A percentile compares a stretch with the other conserved stretches of the same genome.
These are phyloP conservation scores for Schwanniomyces pseudopolymorphus DNA, from an alignment of 805 yeast genomes.

Conservation along the genomic window DNA sequence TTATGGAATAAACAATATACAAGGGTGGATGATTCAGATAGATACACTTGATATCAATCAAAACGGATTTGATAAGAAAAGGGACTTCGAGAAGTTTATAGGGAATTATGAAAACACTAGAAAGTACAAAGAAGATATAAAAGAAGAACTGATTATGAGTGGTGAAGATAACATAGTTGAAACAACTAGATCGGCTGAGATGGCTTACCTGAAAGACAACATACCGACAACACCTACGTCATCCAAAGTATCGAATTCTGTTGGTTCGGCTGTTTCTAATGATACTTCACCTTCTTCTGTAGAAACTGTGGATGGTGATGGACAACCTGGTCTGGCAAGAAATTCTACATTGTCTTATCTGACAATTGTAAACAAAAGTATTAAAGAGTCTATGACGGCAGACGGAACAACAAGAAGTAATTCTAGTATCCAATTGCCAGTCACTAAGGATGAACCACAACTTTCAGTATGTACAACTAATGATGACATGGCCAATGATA, in stretches of 20 bases:
- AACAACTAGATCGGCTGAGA: not conserved
- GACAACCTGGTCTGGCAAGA: not conserved
- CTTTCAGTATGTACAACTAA: not conserved
- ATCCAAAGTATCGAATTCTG: slow-evolving; percentile 23
- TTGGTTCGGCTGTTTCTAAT: slow-evolving; percentile 20
- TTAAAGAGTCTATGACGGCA: not conserved
- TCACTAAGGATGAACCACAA: not conserved
- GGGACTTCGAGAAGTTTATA: not conserved
- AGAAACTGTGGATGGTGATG: slow-evolving; percentile 4
- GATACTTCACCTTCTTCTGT: slow-evolving; percentile 26
- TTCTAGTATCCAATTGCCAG: not conserved
- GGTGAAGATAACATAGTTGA: not conserved
- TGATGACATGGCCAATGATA: not conserved
- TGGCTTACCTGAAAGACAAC: slow-evolving; percentile 3
- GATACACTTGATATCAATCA: not conserved
- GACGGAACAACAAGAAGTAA: not conserved
- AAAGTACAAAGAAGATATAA: not conserved
- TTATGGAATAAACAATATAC: not conserved
- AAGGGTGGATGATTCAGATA: slow-evolving; percentile 1
- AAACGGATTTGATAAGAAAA: not conserved
- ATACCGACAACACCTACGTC: slow-evolving; percentile 25
- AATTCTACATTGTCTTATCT: not conserved
- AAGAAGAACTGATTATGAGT: not conserved
- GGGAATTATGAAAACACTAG: not conserved
- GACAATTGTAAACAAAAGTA: not conserved